Base-by-base conservation (phyloP, 2,329 filamentous ascomycete genomes). In the Hymenoscyphus linearis region DNA sequence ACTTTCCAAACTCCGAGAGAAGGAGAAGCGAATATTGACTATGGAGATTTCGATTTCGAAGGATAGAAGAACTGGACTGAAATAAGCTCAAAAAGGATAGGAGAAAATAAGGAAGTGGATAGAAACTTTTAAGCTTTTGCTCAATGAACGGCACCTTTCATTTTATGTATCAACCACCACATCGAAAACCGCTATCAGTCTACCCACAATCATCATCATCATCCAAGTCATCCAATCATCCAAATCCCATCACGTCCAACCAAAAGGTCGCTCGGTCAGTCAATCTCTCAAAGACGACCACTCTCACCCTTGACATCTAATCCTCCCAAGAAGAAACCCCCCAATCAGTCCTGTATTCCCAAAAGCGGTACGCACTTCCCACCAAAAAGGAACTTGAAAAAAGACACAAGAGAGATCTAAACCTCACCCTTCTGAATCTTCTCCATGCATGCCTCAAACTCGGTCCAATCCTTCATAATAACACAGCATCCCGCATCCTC, bases 381-480 rank as follows among this genome's bases (percentile, higher is more conserved):
- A n/a, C 12, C 13, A 44, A 18, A 18, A 44, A 44, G 18, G 9
- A 9, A 44, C 7, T 2, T 18, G 6, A 18, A 44, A 18, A n/a
- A 18, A 44, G 14, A 16, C 14, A n/a, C 1, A 44, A 44, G 14
- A 12, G 7, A 44, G 40, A n/a, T 47, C 40, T 47, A 47, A 47
- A 47, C 40, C 37, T 69, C 64, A 27, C 65, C 67, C 44, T 60
- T 63, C 59, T 69, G 64, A 63, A 70, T 69, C 57, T 64, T 66
- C 36, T 58, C 59, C 64, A 71, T 59, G 27, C 57, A 63, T 4
- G 40, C 60, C 12, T 64, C 61, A 60, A 86, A 85, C 74, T 85
- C 80, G 58, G 71, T 75, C 84, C 84, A 86, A 70, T 85, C 71
- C 57, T 77, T 69, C 80, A 86, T 90, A 71, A 90, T 78, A 61